These are phyloP conservation scores for Bondarzewia mesenterica DNA, from an alignment of 1,284 basidiomycete genomes.

Conservation along the genomic window DNA sequence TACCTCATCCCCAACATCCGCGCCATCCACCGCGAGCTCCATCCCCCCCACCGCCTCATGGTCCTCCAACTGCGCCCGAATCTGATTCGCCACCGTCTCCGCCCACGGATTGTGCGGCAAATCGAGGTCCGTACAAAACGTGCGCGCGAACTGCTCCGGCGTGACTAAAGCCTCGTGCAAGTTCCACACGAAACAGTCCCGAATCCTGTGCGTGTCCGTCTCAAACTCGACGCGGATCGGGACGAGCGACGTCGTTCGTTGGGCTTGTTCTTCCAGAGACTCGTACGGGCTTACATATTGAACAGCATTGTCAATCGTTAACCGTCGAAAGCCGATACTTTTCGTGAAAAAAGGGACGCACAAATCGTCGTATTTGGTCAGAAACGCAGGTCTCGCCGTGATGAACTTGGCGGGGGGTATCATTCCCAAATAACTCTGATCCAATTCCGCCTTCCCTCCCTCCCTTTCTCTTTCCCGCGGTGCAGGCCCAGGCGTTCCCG, in stretches of 20 bases:
- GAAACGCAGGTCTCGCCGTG: conserved; percentile 44
- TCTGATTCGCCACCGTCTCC: conserved; percentile 78
- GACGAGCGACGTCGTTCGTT: conserved; percentile 63
- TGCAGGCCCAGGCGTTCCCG: conserved; percentile 23
- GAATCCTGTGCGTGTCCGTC: conserved; percentile 84
- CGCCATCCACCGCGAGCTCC: conserved; percentile 27
- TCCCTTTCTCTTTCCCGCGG: conserved; percentile 14
- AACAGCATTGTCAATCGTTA: conserved; percentile 6
- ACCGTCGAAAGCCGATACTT: too few relatives aligned
- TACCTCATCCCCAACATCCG: conserved; percentile 41
- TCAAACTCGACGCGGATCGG: conserved; percentile 95
- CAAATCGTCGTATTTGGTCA: conserved; percentile 54
- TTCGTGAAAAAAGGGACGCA: conserved; percentile 12
- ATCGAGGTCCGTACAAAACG: conserved; percentile 85
- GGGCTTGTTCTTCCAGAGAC: conserved; percentile 56
- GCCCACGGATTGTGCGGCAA: conserved; percentile 63
- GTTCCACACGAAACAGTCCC: conserved; percentile 98
- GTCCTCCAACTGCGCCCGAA: conserved; percentile 86
- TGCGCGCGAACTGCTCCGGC: conserved; percentile 77
- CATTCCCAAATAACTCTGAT: conserved; percentile 85
- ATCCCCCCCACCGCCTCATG: conserved; percentile 75
- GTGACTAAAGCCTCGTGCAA: conserved; percentile 74
- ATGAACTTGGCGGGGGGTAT: conserved; percentile 80
- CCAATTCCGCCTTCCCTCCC: conserved; percentile 46
- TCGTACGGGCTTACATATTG: conserved; percentile 70